Evolutionary conservation across 805 yeast species (phyloP).

Genomic region (Zygosaccharomyces kombuchaensis): DNA sequence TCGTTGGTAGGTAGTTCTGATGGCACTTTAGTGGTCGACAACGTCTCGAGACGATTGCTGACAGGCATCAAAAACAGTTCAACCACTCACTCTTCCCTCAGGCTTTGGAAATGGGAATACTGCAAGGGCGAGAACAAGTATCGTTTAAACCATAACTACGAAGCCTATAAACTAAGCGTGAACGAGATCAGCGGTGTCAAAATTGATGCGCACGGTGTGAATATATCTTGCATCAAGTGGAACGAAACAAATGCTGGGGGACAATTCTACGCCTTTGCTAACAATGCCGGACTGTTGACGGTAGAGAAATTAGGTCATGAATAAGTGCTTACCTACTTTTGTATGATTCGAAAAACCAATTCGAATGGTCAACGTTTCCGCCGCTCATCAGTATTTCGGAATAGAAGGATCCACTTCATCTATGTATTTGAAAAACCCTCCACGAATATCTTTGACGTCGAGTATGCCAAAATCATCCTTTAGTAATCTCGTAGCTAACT

Average conservation of each 20-base stretch:
- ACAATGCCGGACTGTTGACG: conserved; percentile 32
- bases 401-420: conserved; percentile 51
- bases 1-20: conserved; percentile 47
- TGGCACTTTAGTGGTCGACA: conserved; percentile 43
- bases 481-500: conserved; percentile 59
- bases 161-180: conserved; percentile 30
- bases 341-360: not conserved
- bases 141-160: conserved; percentile 41
- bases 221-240: conserved; percentile 54
- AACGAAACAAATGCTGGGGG: conserved; percentile 43
- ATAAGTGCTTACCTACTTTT: not conserved
- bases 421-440: conserved; percentile 75
- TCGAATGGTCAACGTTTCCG: not conserved
- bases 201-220: conserved; percentile 48
- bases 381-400: conserved; percentile 52
- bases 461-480: conserved; percentile 45
- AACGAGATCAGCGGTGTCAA: conserved; percentile 30
- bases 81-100: conserved; percentile 30
- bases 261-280: conserved; percentile 41
- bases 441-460: conserved; percentile 61
- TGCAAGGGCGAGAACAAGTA: conserved; percentile 37
- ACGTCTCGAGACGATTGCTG: conserved; percentile 37
- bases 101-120: conserved; percentile 41
- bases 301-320: conserved; percentile 22
- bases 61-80: conserved; percentile 34